Conservation (phyloP, 2,329 filamentous ascomycete genomes). For the Venturia aucupariae region DNA sequence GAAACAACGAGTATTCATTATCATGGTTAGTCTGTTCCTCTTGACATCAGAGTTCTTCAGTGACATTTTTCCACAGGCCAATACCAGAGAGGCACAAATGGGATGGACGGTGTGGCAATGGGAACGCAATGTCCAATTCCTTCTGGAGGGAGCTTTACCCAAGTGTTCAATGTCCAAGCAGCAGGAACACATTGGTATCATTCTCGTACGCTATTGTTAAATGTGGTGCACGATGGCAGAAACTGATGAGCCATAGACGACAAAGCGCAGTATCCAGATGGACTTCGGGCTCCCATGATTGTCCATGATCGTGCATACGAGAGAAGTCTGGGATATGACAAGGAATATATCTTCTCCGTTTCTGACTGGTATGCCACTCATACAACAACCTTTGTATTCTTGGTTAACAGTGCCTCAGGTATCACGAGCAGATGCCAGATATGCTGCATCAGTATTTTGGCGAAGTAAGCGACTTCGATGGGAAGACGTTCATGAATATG, state of each 20-base stretch:
- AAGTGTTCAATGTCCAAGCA: conserved; percentile 8
- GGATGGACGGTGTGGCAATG: conserved; percentile 20
- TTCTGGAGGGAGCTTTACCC: conserved; percentile 11
- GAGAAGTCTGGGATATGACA: conserved; percentile 40
- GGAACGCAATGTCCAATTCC: conserved; percentile 16
- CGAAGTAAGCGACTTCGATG: background rate
- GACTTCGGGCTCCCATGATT: conserved; percentile 57
- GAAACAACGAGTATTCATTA: conserved; percentile 57
- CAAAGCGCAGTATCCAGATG: conserved; percentile 55
- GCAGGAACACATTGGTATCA: conserved; percentile 57
- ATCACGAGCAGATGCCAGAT: background rate
- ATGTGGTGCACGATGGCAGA: background rate
- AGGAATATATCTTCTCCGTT: conserved; percentile 57
- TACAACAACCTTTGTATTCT: conserved; percentile 36
- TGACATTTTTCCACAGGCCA: background rate
- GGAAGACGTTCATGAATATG: background rate
- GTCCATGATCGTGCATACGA: conserved; percentile 49
- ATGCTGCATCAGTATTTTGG: background rate
- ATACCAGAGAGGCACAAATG: conserved; percentile 19
- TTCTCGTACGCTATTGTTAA: conserved; percentile 24
- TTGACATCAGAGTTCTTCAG: background rate
- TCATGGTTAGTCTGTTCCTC: conserved; percentile 42
- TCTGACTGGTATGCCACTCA: conserved; percentile 63
- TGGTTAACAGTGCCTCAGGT: conserved; percentile 34
- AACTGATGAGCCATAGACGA: conserved; percentile 37